These are phyloP conservation scores for Fusarium mangiferae DNA, from an alignment of 2,329 filamentous ascomycete species.

Conservation along the genomic window DNA sequence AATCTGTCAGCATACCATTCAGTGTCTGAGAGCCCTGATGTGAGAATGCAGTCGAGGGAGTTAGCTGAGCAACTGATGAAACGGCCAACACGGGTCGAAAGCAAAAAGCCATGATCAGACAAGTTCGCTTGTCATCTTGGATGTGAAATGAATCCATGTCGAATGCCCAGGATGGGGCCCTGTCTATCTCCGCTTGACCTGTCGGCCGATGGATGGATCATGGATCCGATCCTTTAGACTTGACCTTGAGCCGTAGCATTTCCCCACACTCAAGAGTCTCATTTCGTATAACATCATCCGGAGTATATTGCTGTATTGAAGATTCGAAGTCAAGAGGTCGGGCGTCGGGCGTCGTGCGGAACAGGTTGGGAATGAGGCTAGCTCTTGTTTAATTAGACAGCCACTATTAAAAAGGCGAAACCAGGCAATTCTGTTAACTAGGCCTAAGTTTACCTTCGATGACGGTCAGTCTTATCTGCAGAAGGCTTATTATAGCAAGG, in stretches of 20 bases:
- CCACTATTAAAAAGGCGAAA: constrained; percentile 4
- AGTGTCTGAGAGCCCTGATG: not conserved
- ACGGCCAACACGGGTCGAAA: not conserved
- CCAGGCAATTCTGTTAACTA: not conserved
- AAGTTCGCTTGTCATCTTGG: constrained; percentile 13
- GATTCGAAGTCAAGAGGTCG: constrained; percentile 17
- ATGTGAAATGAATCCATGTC: constrained; percentile 16
- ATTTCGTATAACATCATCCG: constrained; percentile 34
- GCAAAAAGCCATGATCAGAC: constrained; percentile 6
- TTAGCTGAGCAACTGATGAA: not conserved
- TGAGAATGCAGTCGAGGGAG: not conserved
- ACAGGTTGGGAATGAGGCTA: not conserved
- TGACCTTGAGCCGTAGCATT: constrained; percentile 14
- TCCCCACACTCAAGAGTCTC: constrained; percentile 30
- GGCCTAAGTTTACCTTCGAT: constrained; percentile 15
- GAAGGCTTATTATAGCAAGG: not conserved
- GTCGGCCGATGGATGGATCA: constrained; percentile 18
- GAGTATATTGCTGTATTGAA: constrained; percentile 4
- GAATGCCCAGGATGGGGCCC: not conserved
- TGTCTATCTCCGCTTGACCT: constrained; percentile 15
- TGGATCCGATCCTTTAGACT: not conserved
- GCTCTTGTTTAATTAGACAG: not conserved
- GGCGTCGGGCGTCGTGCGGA: constrained; percentile 12
- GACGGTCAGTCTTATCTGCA: not conserved
- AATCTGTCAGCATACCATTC: not conserved